A percentile compares a stretch with the other conserved stretches of the same genome.
Conservation (phyloP, 1,284 basidiomycete species). For the Puccinia triticina region DNA sequence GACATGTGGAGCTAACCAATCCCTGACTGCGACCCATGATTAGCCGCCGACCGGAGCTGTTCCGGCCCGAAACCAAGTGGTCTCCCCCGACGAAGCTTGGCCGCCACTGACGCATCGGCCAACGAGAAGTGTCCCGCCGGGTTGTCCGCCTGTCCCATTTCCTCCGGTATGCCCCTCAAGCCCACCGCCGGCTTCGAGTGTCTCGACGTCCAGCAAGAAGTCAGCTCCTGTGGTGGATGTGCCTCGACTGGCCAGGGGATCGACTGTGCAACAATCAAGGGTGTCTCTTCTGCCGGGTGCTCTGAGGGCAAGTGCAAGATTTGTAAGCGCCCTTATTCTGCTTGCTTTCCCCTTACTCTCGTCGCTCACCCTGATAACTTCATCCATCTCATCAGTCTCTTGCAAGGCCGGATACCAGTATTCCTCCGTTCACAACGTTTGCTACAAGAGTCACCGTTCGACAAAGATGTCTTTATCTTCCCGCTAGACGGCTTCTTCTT, state of each 20-base stretch:
- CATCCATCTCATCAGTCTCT: background rate
- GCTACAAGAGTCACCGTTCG: slow-evolving; percentile 13
- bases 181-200: background rate
- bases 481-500: background rate
- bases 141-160: slow-evolving; percentile 21
- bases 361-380: background rate
- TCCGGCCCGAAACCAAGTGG: slow-evolving; percentile 11
- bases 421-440: background rate
- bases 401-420: slow-evolving; percentile 14
- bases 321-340: slow-evolving; percentile 1
- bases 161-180: background rate
- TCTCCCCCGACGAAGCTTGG: slow-evolving; percentile 17
- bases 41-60: slow-evolving; percentile 23
- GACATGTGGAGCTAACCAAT: background rate
- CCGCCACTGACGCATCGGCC: background rate
- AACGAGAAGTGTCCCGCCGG: background rate
- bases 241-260: background rate
- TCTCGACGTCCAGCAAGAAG: slow-evolving; percentile 21
- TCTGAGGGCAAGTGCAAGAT: slow-evolving; percentile 19
- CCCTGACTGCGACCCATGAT: background rate
- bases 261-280: slow-evolving; percentile 13
- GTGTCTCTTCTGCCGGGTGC: slow-evolving; percentile 17
- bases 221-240: slow-evolving; percentile 29
- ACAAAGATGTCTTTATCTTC: background rate
- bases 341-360: background rate